These are phyloP conservation scores for Huiozyma naganishii DNA, from an alignment of 805 yeast genomes.

Conservation along the genomic window DNA sequence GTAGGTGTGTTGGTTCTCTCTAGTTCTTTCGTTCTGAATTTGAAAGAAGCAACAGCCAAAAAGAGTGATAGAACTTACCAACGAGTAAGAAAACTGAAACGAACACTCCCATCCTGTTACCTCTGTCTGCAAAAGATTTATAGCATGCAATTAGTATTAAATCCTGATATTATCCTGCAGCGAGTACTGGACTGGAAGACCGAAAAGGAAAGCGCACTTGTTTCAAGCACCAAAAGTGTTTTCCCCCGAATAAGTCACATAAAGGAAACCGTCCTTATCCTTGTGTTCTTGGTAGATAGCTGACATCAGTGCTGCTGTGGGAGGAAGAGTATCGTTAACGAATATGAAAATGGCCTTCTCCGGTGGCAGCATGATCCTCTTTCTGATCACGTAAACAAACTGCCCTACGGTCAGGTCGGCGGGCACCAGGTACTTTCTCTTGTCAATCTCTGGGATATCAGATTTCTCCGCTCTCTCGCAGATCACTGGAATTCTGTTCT, in stretches of 20 bases:
- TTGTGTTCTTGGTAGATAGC: slow-evolving; percentile 92
- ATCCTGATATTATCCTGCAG: too few relatives aligned
- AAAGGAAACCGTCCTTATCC: slow-evolving; percentile 95
- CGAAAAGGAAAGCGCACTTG: too few relatives aligned
- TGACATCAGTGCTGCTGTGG: slow-evolving; percentile 95
- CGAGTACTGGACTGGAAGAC: too few relatives aligned
- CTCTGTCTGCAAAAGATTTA: too few relatives aligned
- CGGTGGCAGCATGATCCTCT: slow-evolving; percentile 88
- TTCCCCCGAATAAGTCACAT: slow-evolving; percentile 93
- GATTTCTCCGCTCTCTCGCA: slow-evolving; percentile 96
- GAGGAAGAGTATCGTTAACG: slow-evolving; percentile 93
- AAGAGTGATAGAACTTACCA: too few relatives aligned
- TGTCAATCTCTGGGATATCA: slow-evolving; percentile 92
- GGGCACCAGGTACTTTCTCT: slow-evolving; percentile 93
- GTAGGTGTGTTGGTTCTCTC: too few relatives aligned
- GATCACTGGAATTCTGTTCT: slow-evolving; percentile 88
- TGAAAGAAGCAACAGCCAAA: too few relatives aligned
- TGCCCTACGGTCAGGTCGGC: slow-evolving; percentile 95
- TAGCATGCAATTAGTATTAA: too few relatives aligned
- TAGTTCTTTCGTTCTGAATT: too few relatives aligned
- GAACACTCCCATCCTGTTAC: too few relatives aligned
- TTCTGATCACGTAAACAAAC: slow-evolving; percentile 93
- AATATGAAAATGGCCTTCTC: slow-evolving; percentile 97
- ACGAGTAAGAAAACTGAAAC: too few relatives aligned
- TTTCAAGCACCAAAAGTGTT: slow-evolving; percentile 70